Conservation (phyloP, 2,329 filamentous ascomycete species). For the Fusarium coicis region DNA sequence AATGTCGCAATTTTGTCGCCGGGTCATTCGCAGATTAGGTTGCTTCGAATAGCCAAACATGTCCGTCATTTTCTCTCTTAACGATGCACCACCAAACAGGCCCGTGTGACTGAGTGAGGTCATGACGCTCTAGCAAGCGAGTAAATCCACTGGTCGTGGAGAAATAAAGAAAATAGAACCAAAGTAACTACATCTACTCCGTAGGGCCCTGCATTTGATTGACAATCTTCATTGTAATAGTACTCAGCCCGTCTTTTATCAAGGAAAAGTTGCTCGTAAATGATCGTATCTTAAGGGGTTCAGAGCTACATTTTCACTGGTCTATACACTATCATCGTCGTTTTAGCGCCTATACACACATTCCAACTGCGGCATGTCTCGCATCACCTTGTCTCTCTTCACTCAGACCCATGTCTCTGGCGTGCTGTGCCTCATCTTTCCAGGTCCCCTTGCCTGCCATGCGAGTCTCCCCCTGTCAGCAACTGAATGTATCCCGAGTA, state of each 20-base stretch:
- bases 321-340: neutral
- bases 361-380: constrained; percentile 37
- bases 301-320: neutral
- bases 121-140: constrained; percentile 30
- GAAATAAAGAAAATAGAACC: constrained; percentile 21
- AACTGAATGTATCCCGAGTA: constrained; percentile 17
- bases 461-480: constrained; percentile 16
- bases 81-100: neutral
- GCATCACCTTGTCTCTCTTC: constrained; percentile 36
- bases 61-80: neutral
- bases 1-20: neutral
- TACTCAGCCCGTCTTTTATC: constrained; percentile 7
- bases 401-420: constrained; percentile 37
- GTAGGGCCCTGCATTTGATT: neutral
- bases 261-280: neutral
- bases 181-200: constrained; percentile 23
- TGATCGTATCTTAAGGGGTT: neutral
- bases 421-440: constrained; percentile 35
- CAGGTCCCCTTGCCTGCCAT: constrained; percentile 37
- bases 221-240: neutral
- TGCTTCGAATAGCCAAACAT: neutral
- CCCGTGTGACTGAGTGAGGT: constrained; percentile 31
- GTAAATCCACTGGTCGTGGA: constrained; percentile 8
- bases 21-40: neutral
- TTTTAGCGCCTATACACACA: neutral